phyloP scores from a whole-genome alignment of 2,329 filamentous ascomycete species.

The Alternaria alternata region DNA sequence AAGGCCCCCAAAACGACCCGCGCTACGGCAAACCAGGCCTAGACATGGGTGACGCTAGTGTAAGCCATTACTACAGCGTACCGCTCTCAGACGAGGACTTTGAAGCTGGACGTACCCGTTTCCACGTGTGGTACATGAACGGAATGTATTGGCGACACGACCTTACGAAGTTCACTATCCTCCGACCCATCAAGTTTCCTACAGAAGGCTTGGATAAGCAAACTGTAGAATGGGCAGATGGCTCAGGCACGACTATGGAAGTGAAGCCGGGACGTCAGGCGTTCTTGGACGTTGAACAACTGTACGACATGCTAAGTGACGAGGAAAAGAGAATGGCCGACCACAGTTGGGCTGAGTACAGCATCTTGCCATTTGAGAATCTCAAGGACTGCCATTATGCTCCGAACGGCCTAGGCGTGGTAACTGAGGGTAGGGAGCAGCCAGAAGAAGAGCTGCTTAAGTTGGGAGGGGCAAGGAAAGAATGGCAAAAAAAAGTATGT shows the following conservation, averaged over 20 bases:
- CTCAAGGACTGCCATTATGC: not conserved
- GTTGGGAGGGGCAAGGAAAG: not conserved
- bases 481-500: slow-evolving; percentile 3
- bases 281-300: not conserved
- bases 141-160: not conserved
- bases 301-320: slow-evolving; percentile 3
- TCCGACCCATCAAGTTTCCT: slow-evolving; percentile 1
- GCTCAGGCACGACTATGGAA: not conserved
- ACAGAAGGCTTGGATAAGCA: not conserved
- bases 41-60: not conserved
- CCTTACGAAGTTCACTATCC: not conserved
- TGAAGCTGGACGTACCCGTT: slow-evolving; percentile 1
- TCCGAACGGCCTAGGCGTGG: slow-evolving; percentile 1
- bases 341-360: slow-evolving; percentile 3
- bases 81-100: slow-evolving; percentile 4
- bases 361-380: not conserved
- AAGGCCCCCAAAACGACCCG: not conserved
- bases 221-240: slow-evolving; percentile 3
- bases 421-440: not conserved
- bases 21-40: not conserved
- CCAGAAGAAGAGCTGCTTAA: not conserved
- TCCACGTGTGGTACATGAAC: not conserved
- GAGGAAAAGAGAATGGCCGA: slow-evolving; percentile 1
- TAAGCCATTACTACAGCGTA: not conserved
- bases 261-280: not conserved